phyloP scores from a whole-genome alignment of 768 basidiomycete genomes.

The Pleurotus tuber-regium region DNA sequence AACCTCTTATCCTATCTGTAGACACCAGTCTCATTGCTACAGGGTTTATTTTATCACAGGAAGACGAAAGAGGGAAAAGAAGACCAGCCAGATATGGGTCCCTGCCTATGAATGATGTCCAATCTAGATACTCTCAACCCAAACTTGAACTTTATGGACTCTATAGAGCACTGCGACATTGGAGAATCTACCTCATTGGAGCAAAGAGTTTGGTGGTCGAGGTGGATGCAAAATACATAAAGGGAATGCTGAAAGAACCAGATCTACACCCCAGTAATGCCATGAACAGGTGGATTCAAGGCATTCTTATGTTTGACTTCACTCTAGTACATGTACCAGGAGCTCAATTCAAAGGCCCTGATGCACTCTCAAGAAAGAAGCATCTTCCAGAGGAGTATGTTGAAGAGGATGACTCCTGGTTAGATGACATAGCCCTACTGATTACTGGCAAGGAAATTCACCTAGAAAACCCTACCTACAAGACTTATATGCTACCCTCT shows the following conservation, averaged over 20 bases:
- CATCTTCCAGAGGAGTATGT: constrained; percentile 16
- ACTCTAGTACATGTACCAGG: constrained; percentile 31
- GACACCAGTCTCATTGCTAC: constrained; percentile 27
- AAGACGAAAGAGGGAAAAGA: constrained; percentile 20
- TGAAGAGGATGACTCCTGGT: constrained; percentile 24
- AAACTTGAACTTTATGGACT: constrained; percentile 31
- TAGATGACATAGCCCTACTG: constrained; percentile 11
- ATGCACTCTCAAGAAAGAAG: constrained; percentile 27
- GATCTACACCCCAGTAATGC: constrained; percentile 27
- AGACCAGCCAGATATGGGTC: constrained; percentile 29
- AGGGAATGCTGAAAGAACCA: constrained; percentile 31
- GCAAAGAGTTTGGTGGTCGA: constrained; percentile 25
- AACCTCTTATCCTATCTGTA: constrained; percentile 27
- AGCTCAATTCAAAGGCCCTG: constrained; percentile 26
- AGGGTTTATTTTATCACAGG: constrained; percentile 30
- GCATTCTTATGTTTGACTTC: constrained; percentile 31
- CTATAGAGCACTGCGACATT: constrained; percentile 23
- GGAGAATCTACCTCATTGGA: constrained; percentile 26
- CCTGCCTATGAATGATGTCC: constrained; percentile 25
- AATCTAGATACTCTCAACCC: constrained; percentile 29
- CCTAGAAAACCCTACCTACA: background rate
- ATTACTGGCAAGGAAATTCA: background rate
- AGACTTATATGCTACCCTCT: background rate
- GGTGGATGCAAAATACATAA: constrained; percentile 32
- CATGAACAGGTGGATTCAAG: constrained; percentile 32